Conservation (phyloP, 2,329 filamentous ascomycete genomes). For the Trichothecium sympodiale region DNA sequence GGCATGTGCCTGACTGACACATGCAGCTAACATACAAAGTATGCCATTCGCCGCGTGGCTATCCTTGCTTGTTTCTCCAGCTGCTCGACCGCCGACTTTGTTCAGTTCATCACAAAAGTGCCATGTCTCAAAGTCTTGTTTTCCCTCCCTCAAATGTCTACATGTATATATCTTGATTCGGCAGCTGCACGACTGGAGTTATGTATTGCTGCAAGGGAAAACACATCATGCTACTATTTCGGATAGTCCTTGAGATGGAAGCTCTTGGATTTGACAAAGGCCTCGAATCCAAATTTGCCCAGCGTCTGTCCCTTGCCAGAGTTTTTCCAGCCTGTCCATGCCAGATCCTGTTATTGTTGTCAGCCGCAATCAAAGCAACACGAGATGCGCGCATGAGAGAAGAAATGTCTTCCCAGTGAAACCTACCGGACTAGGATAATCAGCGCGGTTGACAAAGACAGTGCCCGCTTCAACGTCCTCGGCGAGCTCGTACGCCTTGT, state of each 20-base stretch:
- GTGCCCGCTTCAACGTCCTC: conserved; percentile 84
- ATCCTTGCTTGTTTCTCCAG: too few species aligned
- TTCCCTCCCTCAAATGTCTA: too few species aligned
- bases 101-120: too few species aligned
- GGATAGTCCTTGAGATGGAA: conserved; percentile 81
- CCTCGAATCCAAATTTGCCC: conserved; percentile 84
- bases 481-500: conserved; percentile 62
- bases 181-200: too few species aligned
- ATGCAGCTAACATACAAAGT: too few species aligned
- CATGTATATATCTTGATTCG: too few species aligned
- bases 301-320: conserved; percentile 86
- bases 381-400: background rate
- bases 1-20: too few species aligned
- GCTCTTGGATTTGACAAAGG: conserved; percentile 94
- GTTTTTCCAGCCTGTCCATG: conserved; percentile 98
- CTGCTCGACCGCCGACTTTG: too few species aligned
- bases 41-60: too few species aligned
- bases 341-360: conserved; percentile 55
- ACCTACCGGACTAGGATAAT: conserved; percentile 83
- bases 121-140: too few species aligned
- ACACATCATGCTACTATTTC: conserved; percentile 29
- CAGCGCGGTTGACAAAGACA: conserved; percentile 90
- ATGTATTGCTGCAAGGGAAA: too few species aligned
- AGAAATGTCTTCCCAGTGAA: conserved; percentile 1
- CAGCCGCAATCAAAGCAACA: background rate